phyloP scores from a whole-genome alignment of 1,139 yeast species.

The Taphrina communis region DNA sequence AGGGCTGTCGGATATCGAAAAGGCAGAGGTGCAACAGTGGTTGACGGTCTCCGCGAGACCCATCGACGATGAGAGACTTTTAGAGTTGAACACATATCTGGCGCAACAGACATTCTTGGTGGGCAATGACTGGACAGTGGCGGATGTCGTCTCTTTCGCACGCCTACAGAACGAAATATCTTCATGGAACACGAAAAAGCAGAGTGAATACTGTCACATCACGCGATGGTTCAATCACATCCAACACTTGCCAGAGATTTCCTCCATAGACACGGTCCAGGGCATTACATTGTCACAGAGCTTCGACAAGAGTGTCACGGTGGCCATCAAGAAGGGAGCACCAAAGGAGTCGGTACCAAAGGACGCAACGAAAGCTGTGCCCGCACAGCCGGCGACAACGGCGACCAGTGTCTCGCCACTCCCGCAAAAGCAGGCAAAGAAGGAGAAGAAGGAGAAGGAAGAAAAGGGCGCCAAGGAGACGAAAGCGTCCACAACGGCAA shows the following conservation, averaged over 20 bases:
- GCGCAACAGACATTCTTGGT: constrained; percentile 32
- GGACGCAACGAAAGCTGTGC: constrained; percentile 26
- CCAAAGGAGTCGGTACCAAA: constrained; percentile 35
- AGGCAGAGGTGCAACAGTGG: constrained; percentile 83
- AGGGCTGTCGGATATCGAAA: constrained; percentile 52
- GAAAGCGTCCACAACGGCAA: constrained; percentile 16
- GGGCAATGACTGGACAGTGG: constrained; percentile 57
- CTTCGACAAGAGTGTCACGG: constrained; percentile 32
- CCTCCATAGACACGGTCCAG: constrained; percentile 3
- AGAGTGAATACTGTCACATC: constrained; percentile 71
- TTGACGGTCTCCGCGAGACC: constrained; percentile 69
- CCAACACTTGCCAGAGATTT: constrained; percentile 59
- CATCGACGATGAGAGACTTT: constrained; percentile 58
- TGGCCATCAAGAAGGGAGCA: constrained; percentile 34
- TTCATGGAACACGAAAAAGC: constrained; percentile 63
- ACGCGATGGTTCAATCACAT: constrained; percentile 89
- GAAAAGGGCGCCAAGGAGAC: constrained; percentile 25
- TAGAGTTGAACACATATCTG: constrained; percentile 28
- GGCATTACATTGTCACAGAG: constrained; percentile 4
- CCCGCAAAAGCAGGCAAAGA: constrained; percentile 60
- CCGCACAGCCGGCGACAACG: constrained; percentile 25
- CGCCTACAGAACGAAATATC: constrained; percentile 65
- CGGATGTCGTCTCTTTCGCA: constrained; percentile 72
- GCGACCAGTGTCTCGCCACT: constrained; percentile 31
- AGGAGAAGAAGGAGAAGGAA: constrained; percentile 61